These are phyloP conservation scores for Calcarisporium arbuscula DNA, from an alignment of 2,329 filamentous ascomycete genomes.

Conservation along the genomic window DNA sequence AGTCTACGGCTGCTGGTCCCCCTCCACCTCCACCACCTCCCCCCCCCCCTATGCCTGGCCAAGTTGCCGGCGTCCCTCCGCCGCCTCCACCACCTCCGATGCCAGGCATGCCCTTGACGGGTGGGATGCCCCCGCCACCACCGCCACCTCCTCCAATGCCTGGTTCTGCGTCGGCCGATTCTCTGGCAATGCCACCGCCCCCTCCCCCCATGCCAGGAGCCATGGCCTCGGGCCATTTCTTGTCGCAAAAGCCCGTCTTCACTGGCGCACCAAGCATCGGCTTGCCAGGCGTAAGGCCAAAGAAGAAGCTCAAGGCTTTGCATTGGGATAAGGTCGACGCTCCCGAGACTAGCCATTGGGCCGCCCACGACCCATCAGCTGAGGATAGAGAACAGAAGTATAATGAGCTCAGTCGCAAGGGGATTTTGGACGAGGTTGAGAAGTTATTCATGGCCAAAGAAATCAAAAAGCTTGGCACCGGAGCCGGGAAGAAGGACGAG, in stretches of 20 bases:
- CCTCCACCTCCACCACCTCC: conserved; percentile 31
- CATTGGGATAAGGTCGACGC: conserved; percentile 99
- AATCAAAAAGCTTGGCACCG: conserved; percentile 76
- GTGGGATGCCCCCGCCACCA: conserved; percentile 12
- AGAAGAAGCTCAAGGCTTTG: conserved; percentile 98
- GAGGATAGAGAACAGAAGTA: conserved; percentile 95
- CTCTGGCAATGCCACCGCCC: conserved; percentile 40
- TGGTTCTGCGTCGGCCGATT: conserved; percentile 29
- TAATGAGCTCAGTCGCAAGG: conserved; percentile 83
- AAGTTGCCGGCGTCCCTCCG: conserved; percentile 29
- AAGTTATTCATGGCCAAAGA: conserved; percentile 97
- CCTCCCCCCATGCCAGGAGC: conserved; percentile 62
- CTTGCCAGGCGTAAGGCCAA: conserved; percentile 77
- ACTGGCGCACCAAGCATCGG: conserved; percentile 52
- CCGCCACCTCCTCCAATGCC: conserved; percentile 36
- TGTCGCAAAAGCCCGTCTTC: conserved; percentile 57
- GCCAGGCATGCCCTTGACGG: conserved; percentile 39
- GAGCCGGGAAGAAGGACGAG: conserved; percentile 72
- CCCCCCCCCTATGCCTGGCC: conserved; percentile 36
- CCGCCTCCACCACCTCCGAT: conserved; percentile 42
- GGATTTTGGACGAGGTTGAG: conserved; percentile 95
- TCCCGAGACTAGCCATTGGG: conserved; percentile 89
- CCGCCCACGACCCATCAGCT: conserved; percentile 74
- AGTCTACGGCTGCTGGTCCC: conserved; percentile 28
- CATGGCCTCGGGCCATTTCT: conserved; percentile 64